Percentiles rank a stretch among this genome's conserved stretches.
Evolutionary conservation across 2,329 filamentous ascomycete genomes (phyloP).

Genomic region (Paecilomyces sp.): DNA sequence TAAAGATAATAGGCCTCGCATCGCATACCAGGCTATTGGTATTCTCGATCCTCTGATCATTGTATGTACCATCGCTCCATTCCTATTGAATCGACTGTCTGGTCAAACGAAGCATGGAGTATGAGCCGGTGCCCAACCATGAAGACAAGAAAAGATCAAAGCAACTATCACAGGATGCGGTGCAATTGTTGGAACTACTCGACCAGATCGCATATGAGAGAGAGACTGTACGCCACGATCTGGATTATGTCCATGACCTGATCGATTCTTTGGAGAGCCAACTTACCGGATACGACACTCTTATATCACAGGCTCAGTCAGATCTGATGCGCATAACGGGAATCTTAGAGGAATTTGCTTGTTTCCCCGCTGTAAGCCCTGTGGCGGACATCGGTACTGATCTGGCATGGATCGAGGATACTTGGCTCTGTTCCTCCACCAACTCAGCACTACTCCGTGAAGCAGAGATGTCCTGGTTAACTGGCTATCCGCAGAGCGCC

Average conservation of each 20-base stretch:
- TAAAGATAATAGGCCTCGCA: no score
- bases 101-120: neutral
- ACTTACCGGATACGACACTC: slow-evolving; percentile 8
- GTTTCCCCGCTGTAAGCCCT: neutral
- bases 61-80: no score
- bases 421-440: slow-evolving; percentile 10
- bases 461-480: slow-evolving; percentile 10
- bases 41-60: no score
- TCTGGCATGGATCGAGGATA: slow-evolving; percentile 9
- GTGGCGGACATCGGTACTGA: neutral
- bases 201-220: slow-evolving; percentile 3
- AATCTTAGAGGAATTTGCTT: neutral
- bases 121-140: no score
- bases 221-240: slow-evolving; percentile 1
- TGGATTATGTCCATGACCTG: slow-evolving; percentile 4
- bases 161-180: neutral
- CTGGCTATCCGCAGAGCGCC: slow-evolving; percentile 1
- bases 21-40: no score
- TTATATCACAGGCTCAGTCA: slow-evolving; percentile 8
- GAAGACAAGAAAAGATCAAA: neutral
- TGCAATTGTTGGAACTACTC: neutral
- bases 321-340: neutral
- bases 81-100: neutral
- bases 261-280: slow-evolving; percentile 3
- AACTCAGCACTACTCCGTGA: slow-evolving; percentile 5